phyloP scores from a whole-genome alignment of 495 filamentous ascomycete species.

The Daldinia bambusicola region DNA sequence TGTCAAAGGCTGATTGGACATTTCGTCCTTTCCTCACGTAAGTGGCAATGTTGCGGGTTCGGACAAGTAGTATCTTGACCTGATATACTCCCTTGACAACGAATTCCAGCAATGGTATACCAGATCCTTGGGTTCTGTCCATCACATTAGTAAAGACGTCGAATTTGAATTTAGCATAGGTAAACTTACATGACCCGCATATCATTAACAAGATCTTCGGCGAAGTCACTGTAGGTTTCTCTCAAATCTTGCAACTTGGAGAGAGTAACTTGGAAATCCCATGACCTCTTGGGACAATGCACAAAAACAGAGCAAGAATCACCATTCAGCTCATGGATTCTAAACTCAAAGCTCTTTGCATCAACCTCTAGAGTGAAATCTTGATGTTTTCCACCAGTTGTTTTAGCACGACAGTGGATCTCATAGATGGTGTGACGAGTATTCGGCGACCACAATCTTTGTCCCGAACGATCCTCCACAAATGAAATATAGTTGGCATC shows the following conservation, averaged over 20 bases:
- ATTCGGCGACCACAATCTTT: constrained; percentile 33
- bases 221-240: constrained; percentile 45
- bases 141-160: constrained; percentile 11
- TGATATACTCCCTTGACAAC: constrained; percentile 29
- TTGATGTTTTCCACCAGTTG: constrained; percentile 27
- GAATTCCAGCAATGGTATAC: constrained; percentile 39
- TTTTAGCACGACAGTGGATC: constrained; percentile 54
- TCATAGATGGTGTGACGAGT: constrained; percentile 59
- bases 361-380: constrained; percentile 63
- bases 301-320: constrained; percentile 48
- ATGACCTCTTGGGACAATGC: constrained; percentile 54
- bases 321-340: constrained; percentile 34
- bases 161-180: not conserved
- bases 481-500: constrained; percentile 53
- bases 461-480: constrained; percentile 32
- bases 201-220: constrained; percentile 44
- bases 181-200: constrained; percentile 54
- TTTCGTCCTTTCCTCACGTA: constrained; percentile 27
- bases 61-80: constrained; percentile 44
- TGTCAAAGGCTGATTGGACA: constrained; percentile 14
- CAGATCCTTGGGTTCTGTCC: constrained; percentile 23
- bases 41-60: constrained; percentile 47
- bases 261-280: constrained; percentile 55
- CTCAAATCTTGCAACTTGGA: constrained; percentile 40
- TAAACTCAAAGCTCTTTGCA: constrained; percentile 45